Conservation (phyloP, 495 filamentous ascomycete genomes). For the Evansstolkia leycettana region DNA sequence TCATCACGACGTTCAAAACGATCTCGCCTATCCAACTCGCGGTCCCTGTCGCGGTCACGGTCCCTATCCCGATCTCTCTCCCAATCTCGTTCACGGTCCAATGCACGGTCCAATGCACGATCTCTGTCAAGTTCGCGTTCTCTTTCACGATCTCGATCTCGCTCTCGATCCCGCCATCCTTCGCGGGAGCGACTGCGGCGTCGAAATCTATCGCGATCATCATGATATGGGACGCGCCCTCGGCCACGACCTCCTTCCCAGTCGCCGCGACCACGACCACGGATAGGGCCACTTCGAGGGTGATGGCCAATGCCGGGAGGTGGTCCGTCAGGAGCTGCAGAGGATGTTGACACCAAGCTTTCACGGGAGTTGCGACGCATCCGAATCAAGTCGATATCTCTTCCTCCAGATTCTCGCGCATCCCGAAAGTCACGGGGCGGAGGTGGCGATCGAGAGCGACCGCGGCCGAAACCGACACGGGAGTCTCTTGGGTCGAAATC, state of each 20-base stretch:
- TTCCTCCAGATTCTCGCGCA: constrained; percentile 23
- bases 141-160: constrained; percentile 26
- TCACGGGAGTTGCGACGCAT: constrained; percentile 47
- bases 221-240: constrained; percentile 38
- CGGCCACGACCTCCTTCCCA: constrained; percentile 51
- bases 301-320: constrained; percentile 31
- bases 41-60: constrained; percentile 19
- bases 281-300: constrained; percentile 43
- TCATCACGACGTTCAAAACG: constrained; percentile 1
- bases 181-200: constrained; percentile 51
- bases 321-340: constrained; percentile 53
- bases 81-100: constrained; percentile 13
- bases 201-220: constrained; percentile 48
- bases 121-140: constrained; percentile 15
- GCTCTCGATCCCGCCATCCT: constrained; percentile 21
- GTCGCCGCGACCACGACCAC: constrained; percentile 54
- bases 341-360: constrained; percentile 55
- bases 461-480: constrained; percentile 28
- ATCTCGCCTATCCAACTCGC: constrained; percentile 14
- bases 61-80: constrained; percentile 24
- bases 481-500: constrained; percentile 33
- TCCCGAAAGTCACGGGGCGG: constrained; percentile 41
- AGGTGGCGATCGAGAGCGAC: constrained; percentile 30
- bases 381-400: constrained; percentile 31
- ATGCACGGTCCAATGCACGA: constrained; percentile 11